Base-by-base conservation (phyloP, 2,329 filamentous ascomycete genomes). In the Raffaelea arxii region DNA sequence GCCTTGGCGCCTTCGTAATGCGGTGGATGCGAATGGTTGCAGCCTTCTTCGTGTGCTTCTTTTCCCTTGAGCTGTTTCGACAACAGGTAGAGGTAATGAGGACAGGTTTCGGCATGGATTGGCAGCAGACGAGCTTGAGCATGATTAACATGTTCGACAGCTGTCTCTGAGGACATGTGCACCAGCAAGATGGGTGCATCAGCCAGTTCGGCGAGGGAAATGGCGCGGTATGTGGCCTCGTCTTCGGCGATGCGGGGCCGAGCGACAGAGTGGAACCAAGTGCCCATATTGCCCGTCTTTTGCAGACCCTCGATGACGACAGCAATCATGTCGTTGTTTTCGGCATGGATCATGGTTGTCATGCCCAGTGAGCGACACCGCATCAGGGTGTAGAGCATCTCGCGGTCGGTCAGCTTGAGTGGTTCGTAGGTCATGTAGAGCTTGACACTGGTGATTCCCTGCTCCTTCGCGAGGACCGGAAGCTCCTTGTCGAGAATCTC, bases 271-370 rank as follows among this genome's bases (percentile, higher is more conserved):
- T 74, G 70, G 56, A 68, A 72, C 32, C 32, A 36, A 12, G 32
- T 36, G 32, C 32, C 32, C 32, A 36, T 36, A 18, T 36, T 12
- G 27, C 16, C 10, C 14, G 16, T 18, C 14, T 36, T 36, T 18
- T 36, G 32, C 32, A 36, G 32, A 16, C 32, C 32, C 32, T 36
- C 32, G 16, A 36, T 68, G 53, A 53, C 49, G 6, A 48, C 48
- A 32, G 12, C 50, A 54, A 56, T 18, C 64, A 62, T 24, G 58
- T 96, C 90, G 32, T 86, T 69, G 41, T 82, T 78, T 58, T 87
- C 77, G 50, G 73, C 70, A 53, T 84, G 72, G 48, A 82, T 67
- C 36, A 82, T 74, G 16, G 73, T 76, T 4, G 71, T 65, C 45
- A 77, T 72, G 24, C 63, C 58, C 35, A 71, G 66, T 60, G 60